Percentiles rank a stretch among this genome's conserved stretches.
These are phyloP conservation scores for Venturia asperata DNA, from an alignment of 2,329 filamentous ascomycete genomes.

Conservation along the genomic window DNA sequence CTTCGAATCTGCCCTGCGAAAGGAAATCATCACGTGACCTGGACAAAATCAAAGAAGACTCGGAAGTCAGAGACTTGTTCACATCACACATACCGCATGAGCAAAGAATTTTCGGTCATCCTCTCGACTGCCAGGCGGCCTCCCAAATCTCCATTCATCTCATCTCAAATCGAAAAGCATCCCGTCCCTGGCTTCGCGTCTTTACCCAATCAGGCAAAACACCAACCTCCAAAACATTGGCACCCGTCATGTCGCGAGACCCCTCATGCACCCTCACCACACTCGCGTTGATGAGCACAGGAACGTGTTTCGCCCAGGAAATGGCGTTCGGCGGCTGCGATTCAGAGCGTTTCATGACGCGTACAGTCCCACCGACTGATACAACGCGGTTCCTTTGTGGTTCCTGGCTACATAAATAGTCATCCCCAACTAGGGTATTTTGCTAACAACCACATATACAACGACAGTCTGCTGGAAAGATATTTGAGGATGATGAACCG, in stretches of 20 bases:
- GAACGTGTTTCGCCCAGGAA: conserved; percentile 3
- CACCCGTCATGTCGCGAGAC: not conserved
- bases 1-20: too few species aligned
- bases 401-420: not conserved
- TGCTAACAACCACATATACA: not conserved
- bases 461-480: not conserved
- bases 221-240: conserved; percentile 5
- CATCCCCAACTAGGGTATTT: not conserved
- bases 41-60: too few species aligned
- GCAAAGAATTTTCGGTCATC: too few species aligned
- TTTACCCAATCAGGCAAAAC: not conserved
- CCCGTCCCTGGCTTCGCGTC: not conserved
- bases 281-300: not conserved
- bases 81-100: too few species aligned
- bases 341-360: not conserved
- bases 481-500: not conserved
- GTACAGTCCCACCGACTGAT: not conserved
- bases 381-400: not conserved
- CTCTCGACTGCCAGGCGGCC: not conserved
- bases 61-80: too few species aligned
- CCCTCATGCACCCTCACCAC: not conserved
- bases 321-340: not conserved
- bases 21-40: too few species aligned
- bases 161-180: not conserved
- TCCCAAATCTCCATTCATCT: not conserved